phyloP scores from a whole-genome alignment of 192 early-diverging fungal species.

The Ambispora gerdemannii region DNA sequence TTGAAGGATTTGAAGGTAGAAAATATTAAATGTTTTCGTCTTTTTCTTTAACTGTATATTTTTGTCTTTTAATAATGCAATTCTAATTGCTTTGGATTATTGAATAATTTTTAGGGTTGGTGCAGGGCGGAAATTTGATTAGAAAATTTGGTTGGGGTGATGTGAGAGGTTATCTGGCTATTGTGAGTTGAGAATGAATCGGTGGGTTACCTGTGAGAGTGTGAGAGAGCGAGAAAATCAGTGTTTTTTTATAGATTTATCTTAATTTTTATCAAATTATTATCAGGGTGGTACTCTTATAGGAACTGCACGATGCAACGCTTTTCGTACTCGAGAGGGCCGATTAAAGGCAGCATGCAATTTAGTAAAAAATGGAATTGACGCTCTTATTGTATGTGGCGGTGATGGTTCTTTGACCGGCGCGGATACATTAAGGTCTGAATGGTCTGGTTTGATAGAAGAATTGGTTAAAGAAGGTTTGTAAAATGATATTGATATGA shows the following conservation, averaged over 20 bases:
- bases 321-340: slow-evolving; percentile 82
- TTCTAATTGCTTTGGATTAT: slow-evolving; percentile 7
- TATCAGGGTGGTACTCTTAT: slow-evolving; percentile 89
- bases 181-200: slow-evolving; percentile 42
- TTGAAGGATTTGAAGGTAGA: slow-evolving; percentile 90
- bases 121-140: slow-evolving; percentile 89
- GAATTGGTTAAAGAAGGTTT: slow-evolving; percentile 63
- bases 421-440: slow-evolving; percentile 84
- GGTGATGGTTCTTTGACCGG: slow-evolving; percentile 97
- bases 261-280: slow-evolving; percentile 19
- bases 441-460: slow-evolving; percentile 82
- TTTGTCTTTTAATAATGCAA: background rate
- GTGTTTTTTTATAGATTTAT: background rate
- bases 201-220: background rate
- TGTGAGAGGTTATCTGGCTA: slow-evolving; percentile 79
- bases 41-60: background rate
- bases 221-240: background rate
- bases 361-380: slow-evolving; percentile 88
- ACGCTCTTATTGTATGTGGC: slow-evolving; percentile 92
- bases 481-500: background rate
- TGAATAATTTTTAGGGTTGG: slow-evolving; percentile 58
- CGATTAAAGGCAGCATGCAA: slow-evolving; percentile 79
- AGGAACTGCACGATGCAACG: slow-evolving; percentile 86
- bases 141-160: slow-evolving; percentile 83
- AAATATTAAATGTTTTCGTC: too few relatives aligned